Base-by-base conservation (phyloP, 257 asterid species). In the Fraxinus anomala region DNA sequence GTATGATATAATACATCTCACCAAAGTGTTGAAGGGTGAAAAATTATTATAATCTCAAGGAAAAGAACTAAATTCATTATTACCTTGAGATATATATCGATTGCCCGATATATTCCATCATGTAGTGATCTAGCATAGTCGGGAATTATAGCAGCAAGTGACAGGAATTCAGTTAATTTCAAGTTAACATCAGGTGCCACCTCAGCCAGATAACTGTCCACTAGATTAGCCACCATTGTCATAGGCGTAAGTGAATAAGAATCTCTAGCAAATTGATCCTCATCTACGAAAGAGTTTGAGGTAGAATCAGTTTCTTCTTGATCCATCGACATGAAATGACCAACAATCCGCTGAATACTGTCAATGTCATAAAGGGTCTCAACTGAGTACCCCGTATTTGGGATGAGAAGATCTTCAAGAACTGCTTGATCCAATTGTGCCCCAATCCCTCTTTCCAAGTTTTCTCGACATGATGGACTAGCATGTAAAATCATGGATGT, bases 171-270 rank as follows among this genome's bases (percentile, higher is more conserved):
- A 16, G 81, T 83, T 21, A 85, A 33, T 70, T 83, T 87, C 87
- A 89, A 74, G 82, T 85, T 85, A n/a, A 63, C 84, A 76, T 89
- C 91, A 0, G 89, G 49, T 0, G 92, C 92, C 75, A 89, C 85
- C 83, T 89, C 92, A 28, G 91, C 91, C 14, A 89, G 81, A 80
- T 87, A 89, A 67, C 71, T 73, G 67, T 89, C 92, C 12, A 89
- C 33, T 12, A 89, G 76, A 82, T 83, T 87, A 63, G 87, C 89
- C 75, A 89, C 92, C 80, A 75, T 70, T 0, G 82, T 76, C 65
- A 80, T 47, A 9, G 83, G 78, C 11, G 84, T 33, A 2, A 76
- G 80, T 6, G 81, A 36, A 7, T 79, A 80, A 0, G 83, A 72
- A 30, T 86, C 82, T 4, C 80, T 84, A 10, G 28, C 72, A 2